Conservation (phyloP, 2,329 filamentous ascomycete species). For the Scytalidium lignicola region DNA sequence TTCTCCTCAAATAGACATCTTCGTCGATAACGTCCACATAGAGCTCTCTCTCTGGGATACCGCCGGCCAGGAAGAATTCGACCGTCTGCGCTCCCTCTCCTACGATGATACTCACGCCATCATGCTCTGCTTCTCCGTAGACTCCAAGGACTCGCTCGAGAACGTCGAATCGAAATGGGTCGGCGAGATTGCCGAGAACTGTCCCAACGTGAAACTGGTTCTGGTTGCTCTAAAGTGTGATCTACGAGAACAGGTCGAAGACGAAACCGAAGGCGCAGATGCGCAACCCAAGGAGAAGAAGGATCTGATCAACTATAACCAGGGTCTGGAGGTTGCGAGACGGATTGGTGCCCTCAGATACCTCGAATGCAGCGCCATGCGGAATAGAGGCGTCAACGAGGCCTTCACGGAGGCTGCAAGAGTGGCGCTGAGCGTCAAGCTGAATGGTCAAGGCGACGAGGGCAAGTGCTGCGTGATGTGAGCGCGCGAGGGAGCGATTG, state of each 20-base stretch:
- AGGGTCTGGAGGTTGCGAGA: conserved; percentile 85
- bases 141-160: conserved; percentile 92
- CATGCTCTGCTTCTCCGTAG: conserved; percentile 98
- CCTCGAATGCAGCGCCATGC: conserved; percentile 96
- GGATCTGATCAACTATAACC: conserved; percentile 81
- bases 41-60: conserved; percentile 98
- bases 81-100: conserved; percentile 87
- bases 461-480: conserved; percentile 59
- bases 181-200: conserved; percentile 96
- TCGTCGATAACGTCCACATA: conserved; percentile 95
- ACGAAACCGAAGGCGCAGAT: conserved; percentile 49
- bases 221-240: conserved; percentile 97
- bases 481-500: conserved; percentile 3
- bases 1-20: conserved; percentile 68
- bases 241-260: conserved; percentile 67
- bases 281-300: conserved; percentile 50
- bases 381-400: conserved; percentile 96
- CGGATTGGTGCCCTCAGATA: conserved; percentile 91
- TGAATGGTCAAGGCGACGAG: conserved; percentile 52
- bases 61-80: conserved; percentile 97
- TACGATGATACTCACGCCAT: conserved; percentile 97
- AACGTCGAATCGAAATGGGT: conserved; percentile 99
- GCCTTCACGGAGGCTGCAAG: conserved; percentile 97
- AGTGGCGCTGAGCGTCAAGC: conserved; percentile 74
- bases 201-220: conserved; percentile 89